phyloP scores from a whole-genome alignment of 2,329 filamentous ascomycete genomes.

The Aureobasidium mangrovei region DNA sequence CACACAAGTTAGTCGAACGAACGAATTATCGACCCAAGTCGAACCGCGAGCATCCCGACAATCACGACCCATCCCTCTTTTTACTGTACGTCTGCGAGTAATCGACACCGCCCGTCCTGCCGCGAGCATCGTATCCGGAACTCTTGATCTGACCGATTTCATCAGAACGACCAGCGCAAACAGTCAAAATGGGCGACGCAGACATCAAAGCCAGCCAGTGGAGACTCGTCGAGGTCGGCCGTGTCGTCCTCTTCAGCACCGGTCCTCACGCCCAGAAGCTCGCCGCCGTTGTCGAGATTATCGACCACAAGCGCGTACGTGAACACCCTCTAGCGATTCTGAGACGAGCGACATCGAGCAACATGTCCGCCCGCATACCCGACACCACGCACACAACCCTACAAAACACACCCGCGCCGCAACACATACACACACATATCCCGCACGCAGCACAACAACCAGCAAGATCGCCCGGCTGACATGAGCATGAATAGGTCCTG shows the following conservation, averaged over 20 bases:
- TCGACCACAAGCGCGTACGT: constrained; percentile 99
- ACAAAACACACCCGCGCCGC: not conserved
- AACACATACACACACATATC: not conserved
- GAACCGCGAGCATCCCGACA: not conserved
- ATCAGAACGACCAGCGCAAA: constrained; percentile 8
- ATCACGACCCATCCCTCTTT: constrained; percentile 4
- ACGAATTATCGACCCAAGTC: not conserved
- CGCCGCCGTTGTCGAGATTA: constrained; percentile 95
- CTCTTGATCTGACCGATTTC: constrained; percentile 7
- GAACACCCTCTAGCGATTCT: not conserved
- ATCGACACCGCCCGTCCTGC: not conserved
- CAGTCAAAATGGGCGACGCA: constrained; percentile 38
- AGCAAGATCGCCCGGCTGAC: constrained; percentile 15
- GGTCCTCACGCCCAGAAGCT: constrained; percentile 77
- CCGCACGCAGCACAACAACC: not conserved
- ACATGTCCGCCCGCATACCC: too few relatives aligned
- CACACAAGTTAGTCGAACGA: constrained; percentile 1
- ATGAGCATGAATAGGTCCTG: constrained; percentile 59
- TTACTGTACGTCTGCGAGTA: constrained; percentile 9
- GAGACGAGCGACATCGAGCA: not conserved
- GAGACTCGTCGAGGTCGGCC: constrained; percentile 98
- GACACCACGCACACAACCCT: not conserved
- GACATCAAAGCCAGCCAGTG: constrained; percentile 51
- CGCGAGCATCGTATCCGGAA: not conserved
- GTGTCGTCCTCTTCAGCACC: constrained; percentile 83